Evolutionary conservation across 495 filamentous ascomycete genomes (phyloP), one percentile per base, ranked within the genome.

Genomic region (Lentithecium fluviatile): DNA sequence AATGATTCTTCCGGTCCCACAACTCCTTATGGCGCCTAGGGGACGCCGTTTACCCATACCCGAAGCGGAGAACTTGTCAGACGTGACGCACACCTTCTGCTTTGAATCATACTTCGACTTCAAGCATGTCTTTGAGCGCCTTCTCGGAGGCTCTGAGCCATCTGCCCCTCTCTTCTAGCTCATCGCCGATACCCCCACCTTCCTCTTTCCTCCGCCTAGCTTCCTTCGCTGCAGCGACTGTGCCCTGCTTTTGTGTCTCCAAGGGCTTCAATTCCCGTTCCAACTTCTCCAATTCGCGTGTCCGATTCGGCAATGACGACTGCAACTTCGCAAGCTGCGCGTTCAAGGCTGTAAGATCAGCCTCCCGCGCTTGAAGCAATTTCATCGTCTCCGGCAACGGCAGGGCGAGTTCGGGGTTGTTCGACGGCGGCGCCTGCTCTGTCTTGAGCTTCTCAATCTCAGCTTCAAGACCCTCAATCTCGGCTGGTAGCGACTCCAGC

Each of bases 141-240:
- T 77, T 74, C 71, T 92, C 89, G 1, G 85, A 82, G 26, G 86
- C 85, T 60, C 83, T 82, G 69, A 87, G 87, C 91, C 91, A 96
- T 67, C 89, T 76, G 15, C 89, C 91, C 72, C 83, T 82, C 73
- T 90, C 86, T 69, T 95, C 90, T 21, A 95, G 71, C 53, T 93
- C 89, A 71, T 94, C 89, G 52, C 83, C 86, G 26, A 86, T 85
- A 84, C 46, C 84, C 77, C 25, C 72, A 17, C 79, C 84, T 34
- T 85, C 79, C 67, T 89, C 87, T 72, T 87, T 90, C 73, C 88
- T 86, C 66, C 87, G 79, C 67, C 83, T 81, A 4, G 91, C 92
- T 70, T 98, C 92, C 56, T 79, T 82, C 17, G 91, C 93, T 47
- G 88, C 85, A 43, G 79, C 74, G 52, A 83, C 80, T 47, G 82